Conservation (phyloP, 768 basidiomycete genomes). For the Tylopilus cervinicoccineus region DNA sequence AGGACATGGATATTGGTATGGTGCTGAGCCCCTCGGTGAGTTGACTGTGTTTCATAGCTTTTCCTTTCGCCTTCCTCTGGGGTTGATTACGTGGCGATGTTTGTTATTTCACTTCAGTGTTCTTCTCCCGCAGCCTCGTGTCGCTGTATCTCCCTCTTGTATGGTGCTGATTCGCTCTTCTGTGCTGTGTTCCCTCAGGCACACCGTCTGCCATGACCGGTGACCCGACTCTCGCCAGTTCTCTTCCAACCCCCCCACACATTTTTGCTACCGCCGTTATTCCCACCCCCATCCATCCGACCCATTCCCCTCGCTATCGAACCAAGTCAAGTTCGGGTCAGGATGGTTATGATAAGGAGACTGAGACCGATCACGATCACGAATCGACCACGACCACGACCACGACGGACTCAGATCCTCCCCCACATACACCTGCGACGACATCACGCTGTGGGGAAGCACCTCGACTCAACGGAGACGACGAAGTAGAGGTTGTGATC, state of each 20-base stretch:
- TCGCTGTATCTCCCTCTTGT: background rate
- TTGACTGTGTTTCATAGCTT: constrained; percentile 1
- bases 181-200: constrained; percentile 11
- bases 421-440: constrained; percentile 20
- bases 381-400: constrained; percentile 26
- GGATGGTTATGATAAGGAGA: constrained; percentile 19
- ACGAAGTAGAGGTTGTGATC: constrained; percentile 12
- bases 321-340: constrained; percentile 1
- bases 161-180: constrained; percentile 9
- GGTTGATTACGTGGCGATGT: constrained; percentile 1
- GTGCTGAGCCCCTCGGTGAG: constrained; percentile 19
- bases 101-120: background rate
- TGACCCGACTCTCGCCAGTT: constrained; percentile 7
- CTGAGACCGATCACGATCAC: constrained; percentile 23
- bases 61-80: background rate
- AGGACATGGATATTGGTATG: constrained; percentile 23
- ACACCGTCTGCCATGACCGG: constrained; percentile 8
- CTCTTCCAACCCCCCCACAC: constrained; percentile 5
- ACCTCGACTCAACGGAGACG: constrained; percentile 13
- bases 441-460: constrained; percentile 4
- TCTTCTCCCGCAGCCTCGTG: background rate
- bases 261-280: background rate
- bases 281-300: background rate
- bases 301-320: constrained; percentile 1
- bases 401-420: constrained; percentile 26